These are phyloP conservation scores for Friedmanniomyces simplex DNA, from an alignment of 495 filamentous ascomycete species.

Conservation along the genomic window DNA sequence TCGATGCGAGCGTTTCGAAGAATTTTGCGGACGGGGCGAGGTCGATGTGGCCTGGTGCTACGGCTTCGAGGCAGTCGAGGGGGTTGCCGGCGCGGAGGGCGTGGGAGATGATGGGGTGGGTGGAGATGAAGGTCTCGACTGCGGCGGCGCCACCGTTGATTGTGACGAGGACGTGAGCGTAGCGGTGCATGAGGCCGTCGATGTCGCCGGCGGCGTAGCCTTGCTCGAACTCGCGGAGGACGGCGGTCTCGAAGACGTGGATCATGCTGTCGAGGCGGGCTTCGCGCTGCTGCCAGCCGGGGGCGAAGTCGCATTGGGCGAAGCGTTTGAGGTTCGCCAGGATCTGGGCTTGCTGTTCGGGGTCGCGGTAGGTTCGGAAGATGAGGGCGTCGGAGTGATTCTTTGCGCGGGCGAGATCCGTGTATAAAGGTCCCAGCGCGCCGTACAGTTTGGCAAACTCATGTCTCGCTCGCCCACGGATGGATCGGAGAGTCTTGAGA, in stretches of 20 bases:
- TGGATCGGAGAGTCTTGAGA: constrained; percentile 59
- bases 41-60: constrained; percentile 47
- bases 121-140: constrained; percentile 76
- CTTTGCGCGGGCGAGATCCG: constrained; percentile 61
- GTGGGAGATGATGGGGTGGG: constrained; percentile 69
- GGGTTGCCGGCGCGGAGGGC: constrained; percentile 64
- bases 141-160: constrained; percentile 74
- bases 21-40: constrained; percentile 71
- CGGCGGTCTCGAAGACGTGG: constrained; percentile 80
- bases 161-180: constrained; percentile 70
- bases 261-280: constrained; percentile 63
- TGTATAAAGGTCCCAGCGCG: constrained; percentile 77
- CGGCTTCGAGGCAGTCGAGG: constrained; percentile 65
- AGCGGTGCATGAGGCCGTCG: constrained; percentile 76
- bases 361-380: constrained; percentile 77
- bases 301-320: constrained; percentile 64
- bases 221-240: constrained; percentile 78
- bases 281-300: constrained; percentile 60
- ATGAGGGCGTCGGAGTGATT: constrained; percentile 72
- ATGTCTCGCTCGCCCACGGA: constrained; percentile 73
- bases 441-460: constrained; percentile 88
- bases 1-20: constrained; percentile 59
- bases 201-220: constrained; percentile 85
- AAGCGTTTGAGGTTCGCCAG: constrained; percentile 69
- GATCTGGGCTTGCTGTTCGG: constrained; percentile 80